Conservation (phyloP, 352 stramenopile genomes). For the Peronosclerospora sorghi region DNA sequence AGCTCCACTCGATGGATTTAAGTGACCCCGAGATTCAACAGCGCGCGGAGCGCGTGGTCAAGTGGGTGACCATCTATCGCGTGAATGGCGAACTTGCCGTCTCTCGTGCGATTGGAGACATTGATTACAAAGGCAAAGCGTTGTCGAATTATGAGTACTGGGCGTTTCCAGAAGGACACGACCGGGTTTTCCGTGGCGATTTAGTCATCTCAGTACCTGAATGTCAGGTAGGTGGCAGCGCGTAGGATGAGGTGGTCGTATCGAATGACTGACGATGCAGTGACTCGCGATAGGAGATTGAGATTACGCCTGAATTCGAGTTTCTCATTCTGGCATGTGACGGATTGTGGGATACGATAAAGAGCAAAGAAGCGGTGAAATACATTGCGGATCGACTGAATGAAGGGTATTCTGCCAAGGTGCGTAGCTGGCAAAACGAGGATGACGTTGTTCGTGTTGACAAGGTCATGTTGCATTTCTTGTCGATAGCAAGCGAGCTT, state of each 20-base stretch:
- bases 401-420: constrained; percentile 58
- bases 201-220: constrained; percentile 81
- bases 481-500: constrained; percentile 60
- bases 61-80: constrained; percentile 78
- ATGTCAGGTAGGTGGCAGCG: constrained; percentile 39
- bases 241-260: background rate
- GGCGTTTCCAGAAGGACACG: constrained; percentile 74
- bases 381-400: constrained; percentile 62
- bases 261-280: constrained; percentile 3
- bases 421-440: constrained; percentile 5
- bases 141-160: constrained; percentile 74
- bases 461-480: background rate
- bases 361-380: constrained; percentile 85
- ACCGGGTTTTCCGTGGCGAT: constrained; percentile 71
- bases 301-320: constrained; percentile 83
- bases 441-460: background rate
- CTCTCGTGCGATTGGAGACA: constrained; percentile 86
- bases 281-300: constrained; percentile 50
- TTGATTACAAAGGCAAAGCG: constrained; percentile 82
- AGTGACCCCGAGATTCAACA: constrained; percentile 79
- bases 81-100: constrained; percentile 90
- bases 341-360: constrained; percentile 89
- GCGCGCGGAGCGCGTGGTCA: constrained; percentile 66
- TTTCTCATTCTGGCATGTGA: constrained; percentile 89
- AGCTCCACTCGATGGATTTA: constrained; percentile 82